phyloP scores from a whole-genome alignment of 2,329 filamentous ascomycete genomes.

The Gremmenia infestans region DNA sequence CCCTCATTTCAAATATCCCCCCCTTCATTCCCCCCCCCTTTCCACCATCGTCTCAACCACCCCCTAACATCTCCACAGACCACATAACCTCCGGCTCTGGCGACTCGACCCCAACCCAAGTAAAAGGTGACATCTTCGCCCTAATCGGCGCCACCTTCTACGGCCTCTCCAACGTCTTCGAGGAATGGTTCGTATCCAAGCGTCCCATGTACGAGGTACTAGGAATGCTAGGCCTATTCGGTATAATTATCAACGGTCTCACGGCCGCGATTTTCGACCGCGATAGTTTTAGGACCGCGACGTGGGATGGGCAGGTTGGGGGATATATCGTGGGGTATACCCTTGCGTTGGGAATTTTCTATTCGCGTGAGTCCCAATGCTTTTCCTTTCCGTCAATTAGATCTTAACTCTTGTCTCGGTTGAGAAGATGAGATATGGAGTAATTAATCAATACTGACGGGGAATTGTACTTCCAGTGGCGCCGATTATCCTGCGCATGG shows the following conservation, averaged over 20 bases:
- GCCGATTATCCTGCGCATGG: conserved; percentile 83
- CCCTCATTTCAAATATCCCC: too few relatives aligned
- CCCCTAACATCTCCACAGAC: conserved; percentile 45
- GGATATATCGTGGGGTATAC: conserved; percentile 92
- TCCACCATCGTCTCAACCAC: too few relatives aligned
- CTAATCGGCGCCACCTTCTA: conserved; percentile 87
- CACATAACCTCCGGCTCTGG: conserved; percentile 67
- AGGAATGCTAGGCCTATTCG: conserved; percentile 84
- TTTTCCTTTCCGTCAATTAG: too few relatives aligned
- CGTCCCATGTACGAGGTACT: conserved; percentile 89
- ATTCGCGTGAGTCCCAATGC: conserved; percentile 44
- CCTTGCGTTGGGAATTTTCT: conserved; percentile 76
- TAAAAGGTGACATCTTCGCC: conserved; percentile 92
- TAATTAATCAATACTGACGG: too few relatives aligned
- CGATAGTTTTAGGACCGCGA: conserved; percentile 56
- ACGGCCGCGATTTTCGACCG: conserved; percentile 93
- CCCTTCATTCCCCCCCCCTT: too few relatives aligned
- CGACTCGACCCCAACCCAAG: conserved; percentile 60
- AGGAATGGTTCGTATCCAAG: conserved; percentile 89
- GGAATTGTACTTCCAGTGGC: conserved; percentile 42
- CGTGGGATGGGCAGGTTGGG: conserved; percentile 62
- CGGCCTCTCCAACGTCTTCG: conserved; percentile 83
- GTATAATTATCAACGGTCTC: conserved; percentile 83
- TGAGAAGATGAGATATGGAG: too few relatives aligned
- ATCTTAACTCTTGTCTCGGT: too few relatives aligned